Percentiles rank a stretch among this genome's conserved stretches.
Conservation (phyloP, 805 yeast genomes). For the Jamesozyma piceae region DNA sequence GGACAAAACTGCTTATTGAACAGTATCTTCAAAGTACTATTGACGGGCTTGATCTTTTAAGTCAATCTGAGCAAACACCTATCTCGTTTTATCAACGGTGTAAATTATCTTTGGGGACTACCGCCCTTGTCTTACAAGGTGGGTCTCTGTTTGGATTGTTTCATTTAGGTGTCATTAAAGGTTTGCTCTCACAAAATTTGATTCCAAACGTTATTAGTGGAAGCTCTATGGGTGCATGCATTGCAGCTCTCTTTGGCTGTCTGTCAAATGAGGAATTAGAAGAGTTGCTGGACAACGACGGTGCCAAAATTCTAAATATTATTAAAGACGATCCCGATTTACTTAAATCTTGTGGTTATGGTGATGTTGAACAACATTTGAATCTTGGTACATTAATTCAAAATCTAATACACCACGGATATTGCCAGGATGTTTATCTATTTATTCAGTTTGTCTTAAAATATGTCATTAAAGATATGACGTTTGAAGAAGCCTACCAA, state of each 20-base stretch:
- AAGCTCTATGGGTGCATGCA: conserved; percentile 87
- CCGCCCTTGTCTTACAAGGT: conserved; percentile 87
- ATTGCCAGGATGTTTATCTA: conserved; percentile 74
- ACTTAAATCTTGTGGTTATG: conserved; percentile 43
- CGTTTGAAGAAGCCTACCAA: conserved; percentile 88
- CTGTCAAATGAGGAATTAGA: conserved; percentile 56
- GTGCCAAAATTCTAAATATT: conserved; percentile 31
- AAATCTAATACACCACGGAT: conserved; percentile 68
- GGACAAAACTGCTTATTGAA: conserved; percentile 83
- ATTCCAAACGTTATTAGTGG: conserved; percentile 85
- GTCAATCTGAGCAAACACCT: conserved; percentile 37
- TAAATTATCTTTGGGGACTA: conserved; percentile 77
- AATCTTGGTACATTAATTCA: conserved; percentile 58
- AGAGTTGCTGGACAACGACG: conserved; percentile 34
- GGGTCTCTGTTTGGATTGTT: conserved; percentile 92
- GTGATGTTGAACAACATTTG: conserved; percentile 29
- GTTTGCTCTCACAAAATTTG: conserved; percentile 62
- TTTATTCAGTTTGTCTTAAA: conserved; percentile 67
- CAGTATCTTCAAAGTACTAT: conserved; percentile 51
- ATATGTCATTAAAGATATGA: conserved; percentile 65
- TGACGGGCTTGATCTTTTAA: conserved; percentile 62
- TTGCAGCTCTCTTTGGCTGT: conserved; percentile 78
- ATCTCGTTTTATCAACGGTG: conserved; percentile 74
- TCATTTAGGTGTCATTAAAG: conserved; percentile 86
- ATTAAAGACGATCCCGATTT: conserved; percentile 49